Base-by-base conservation (phyloP, 2,329 filamentous ascomycete genomes). In the Epichloe uncinata region DNA sequence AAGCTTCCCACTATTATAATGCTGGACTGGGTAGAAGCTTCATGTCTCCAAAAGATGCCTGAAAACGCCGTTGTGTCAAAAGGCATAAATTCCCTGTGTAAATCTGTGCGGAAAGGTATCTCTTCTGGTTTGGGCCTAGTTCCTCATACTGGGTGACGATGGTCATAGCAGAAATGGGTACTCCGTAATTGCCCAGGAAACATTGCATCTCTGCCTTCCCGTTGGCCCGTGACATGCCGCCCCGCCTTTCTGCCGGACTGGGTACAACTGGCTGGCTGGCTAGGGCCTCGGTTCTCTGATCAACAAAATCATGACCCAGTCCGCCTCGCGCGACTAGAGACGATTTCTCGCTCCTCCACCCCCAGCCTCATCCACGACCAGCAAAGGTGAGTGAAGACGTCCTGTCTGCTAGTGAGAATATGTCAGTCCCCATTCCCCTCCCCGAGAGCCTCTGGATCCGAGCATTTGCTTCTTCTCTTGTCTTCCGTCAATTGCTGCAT, bases 301-400 rank as follows among this genome's bases (percentile, higher is more conserved):
- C 50, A 54, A 59, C 58, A 58, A 59, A 60, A 59, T 55, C 56
- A 51, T 54, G 50, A 49, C 45, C 44, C 52, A 54, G 49, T 57
- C 57, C 58, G 47, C 56, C 54, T 53, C 6, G 42, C 57, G 57
- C 57, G 55, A 50, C 54, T 51, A 40, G 47, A 47, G 38, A 37
- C 49, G 46, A 38, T 40, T 50, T 50, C 49, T 50, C 42, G 43
- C 53, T 55, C 53, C 48, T 54, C 49, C 55, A 54, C 49, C 52
- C 50, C 49, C 49, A 50, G 51, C 43, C 43, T 50, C 44, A 26
- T 45, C 48, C 47, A 50, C 52, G 43, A 42, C 52, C 45, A 47
- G 42, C 46, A 47, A 49, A 55, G 53, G 53, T 56, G 50, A 55
- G 36, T 48, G 9, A 40, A 26, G 15, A 22, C 42, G 40, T 26